Conservation (phyloP, 495 filamentous ascomycete genomes). For the Aspergillus affinis region DNA sequence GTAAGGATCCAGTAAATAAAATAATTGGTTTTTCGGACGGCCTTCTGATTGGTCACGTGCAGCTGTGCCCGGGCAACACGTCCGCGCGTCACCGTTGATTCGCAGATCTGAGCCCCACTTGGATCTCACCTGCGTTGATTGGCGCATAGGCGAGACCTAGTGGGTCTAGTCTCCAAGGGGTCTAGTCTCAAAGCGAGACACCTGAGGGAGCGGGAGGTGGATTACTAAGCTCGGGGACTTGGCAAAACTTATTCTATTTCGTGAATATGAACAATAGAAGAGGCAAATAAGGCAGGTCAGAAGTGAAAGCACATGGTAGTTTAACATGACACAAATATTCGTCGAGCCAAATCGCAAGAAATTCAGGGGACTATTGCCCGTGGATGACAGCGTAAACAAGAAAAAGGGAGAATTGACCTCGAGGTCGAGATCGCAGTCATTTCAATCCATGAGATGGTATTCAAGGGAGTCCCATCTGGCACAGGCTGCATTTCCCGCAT, state of each 20-base stretch:
- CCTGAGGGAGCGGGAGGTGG: not conserved
- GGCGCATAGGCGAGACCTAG: too few species aligned
- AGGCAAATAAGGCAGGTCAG: too few species aligned
- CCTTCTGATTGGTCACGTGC: too few species aligned
- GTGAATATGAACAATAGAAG: too few species aligned
- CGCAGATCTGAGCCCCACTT: too few species aligned
- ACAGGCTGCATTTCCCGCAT: conserved; percentile 40
- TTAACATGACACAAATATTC: conserved; percentile 23
- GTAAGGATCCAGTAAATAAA: too few species aligned
- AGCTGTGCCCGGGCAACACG: too few species aligned
- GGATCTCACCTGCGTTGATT: too few species aligned
- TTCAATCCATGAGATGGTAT: conserved; percentile 16
- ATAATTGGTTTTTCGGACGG: too few species aligned
- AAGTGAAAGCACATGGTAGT: conserved; percentile 28
- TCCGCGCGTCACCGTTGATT: too few species aligned
- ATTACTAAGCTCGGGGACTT: not conserved
- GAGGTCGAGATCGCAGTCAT: conserved; percentile 27
- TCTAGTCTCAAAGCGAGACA: conserved; percentile 13
- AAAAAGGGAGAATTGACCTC: conserved; percentile 24
- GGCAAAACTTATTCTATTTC: conserved; percentile 9
- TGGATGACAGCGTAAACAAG: conserved; percentile 19
- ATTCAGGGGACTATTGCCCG: conserved; percentile 26
- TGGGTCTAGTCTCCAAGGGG: too few species aligned
- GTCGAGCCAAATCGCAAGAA: conserved; percentile 29
- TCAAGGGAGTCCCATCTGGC: conserved; percentile 8